Percentiles rank a stretch among this genome's conserved stretches.
Evolutionary conservation across 2,329 filamentous ascomycete species (phyloP).

Genomic region (Scytalidium lignicola): DNA sequence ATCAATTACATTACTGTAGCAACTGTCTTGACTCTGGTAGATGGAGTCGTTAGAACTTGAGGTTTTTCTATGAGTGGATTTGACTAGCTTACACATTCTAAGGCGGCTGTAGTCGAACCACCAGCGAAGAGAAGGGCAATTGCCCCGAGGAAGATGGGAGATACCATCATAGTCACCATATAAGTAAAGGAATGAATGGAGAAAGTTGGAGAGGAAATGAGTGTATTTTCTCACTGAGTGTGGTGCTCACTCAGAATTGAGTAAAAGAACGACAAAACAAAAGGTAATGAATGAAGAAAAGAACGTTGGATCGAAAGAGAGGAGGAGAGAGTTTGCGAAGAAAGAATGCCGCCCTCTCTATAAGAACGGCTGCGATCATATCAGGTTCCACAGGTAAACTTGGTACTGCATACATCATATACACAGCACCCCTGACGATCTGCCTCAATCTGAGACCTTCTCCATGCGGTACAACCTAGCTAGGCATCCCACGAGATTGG

Average conservation of each 20-base stretch:
- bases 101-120: background rate
- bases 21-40: constrained; percentile 19
- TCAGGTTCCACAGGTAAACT: background rate
- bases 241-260: background rate
- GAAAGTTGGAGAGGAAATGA: background rate
- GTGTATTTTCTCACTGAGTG: background rate
- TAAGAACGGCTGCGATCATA: background rate
- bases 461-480: background rate
- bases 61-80: too few species aligned
- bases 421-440: background rate
- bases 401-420: background rate
- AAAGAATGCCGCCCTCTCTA: background rate
- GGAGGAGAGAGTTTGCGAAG: background rate
- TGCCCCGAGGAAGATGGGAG: background rate
- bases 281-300: background rate
- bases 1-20: constrained; percentile 33
- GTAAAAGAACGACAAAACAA: background rate
- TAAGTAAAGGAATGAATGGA: background rate
- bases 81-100: background rate
- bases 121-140: background rate
- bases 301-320: background rate
- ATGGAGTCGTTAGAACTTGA: background rate
- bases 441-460: background rate
- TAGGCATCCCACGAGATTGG: background rate
- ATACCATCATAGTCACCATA: background rate